Conservation (phyloP, 345 rosid species). For the thale cress (Arabidopsis thaliana) region TAIR10.1 NC_003075.7:12865001-12865500, state of each 20-base stretch:
- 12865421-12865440: conserved; percentile 79
- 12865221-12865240: background rate
- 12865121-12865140: background rate
- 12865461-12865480: conserved; percentile 53
- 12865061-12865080: background rate
- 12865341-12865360: conserved; percentile 60
- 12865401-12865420: conserved; percentile 96
- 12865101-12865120: background rate
- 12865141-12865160: background rate
- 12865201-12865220: background rate
- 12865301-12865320: conserved; percentile 34
- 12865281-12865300: conserved; percentile 25
- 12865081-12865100: conserved; percentile 19
- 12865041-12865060: conserved; percentile 4
- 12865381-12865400: conserved; percentile 85
- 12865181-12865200: conserved; percentile 7
- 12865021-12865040: background rate
- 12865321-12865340: conserved; percentile 53
- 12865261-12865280: conserved; percentile 5
- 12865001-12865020: background rate
- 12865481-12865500: background rate
- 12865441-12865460: conserved; percentile 72
- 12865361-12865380: conserved; percentile 56
- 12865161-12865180: background rate
- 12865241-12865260: background rate